A percentile compares a stretch with the other conserved stretches of the same genome.
Evolutionary conservation across 73 alveolate species (phyloP).

Genomic region (Blepharisma japonicum): DNA sequence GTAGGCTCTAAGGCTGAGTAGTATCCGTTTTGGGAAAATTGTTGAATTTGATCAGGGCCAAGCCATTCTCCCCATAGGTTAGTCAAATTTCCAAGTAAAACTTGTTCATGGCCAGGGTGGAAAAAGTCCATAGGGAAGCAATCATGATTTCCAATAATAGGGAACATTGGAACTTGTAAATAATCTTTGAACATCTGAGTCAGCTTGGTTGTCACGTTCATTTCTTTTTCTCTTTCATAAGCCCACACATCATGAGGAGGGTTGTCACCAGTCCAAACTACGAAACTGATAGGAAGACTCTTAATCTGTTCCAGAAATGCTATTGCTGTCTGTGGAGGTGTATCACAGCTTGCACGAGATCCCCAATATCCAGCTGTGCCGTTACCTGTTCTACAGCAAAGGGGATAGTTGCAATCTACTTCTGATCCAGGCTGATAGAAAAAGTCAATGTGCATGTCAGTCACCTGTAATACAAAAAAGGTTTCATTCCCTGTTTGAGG

Average conservation of each 20-base stretch:
- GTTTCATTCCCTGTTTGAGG: constrained; percentile 34
- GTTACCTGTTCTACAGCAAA: neutral
- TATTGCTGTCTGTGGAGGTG: neutral
- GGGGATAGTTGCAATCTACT: neutral
- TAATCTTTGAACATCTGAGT: constrained; percentile 48
- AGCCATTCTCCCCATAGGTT: neutral
- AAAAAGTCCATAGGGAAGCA: constrained; percentile 41
- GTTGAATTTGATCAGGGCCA: constrained; percentile 49
- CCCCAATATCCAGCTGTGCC: neutral
- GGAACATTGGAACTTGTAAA: constrained; percentile 36
- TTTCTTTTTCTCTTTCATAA: neutral
- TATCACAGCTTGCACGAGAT: neutral
- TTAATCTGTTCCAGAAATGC: neutral
- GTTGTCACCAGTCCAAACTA: constrained; percentile 22
- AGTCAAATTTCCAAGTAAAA: neutral
- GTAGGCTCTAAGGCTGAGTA: neutral
- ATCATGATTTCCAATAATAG: constrained; percentile 5
- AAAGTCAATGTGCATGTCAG: constrained; percentile 12
- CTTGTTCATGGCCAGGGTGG: constrained; percentile 44
- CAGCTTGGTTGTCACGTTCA: neutral
- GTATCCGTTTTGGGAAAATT: constrained; percentile 53
- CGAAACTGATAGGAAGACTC: neutral
- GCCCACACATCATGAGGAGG: neutral
- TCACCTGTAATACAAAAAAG: constrained; percentile 33
- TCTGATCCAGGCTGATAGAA: neutral